Percentiles rank a stretch among this genome's conserved stretches.
phyloP scores from a whole-genome alignment of 2,329 filamentous ascomycete genomes.

The Colletotrichum tabaci region DNA sequence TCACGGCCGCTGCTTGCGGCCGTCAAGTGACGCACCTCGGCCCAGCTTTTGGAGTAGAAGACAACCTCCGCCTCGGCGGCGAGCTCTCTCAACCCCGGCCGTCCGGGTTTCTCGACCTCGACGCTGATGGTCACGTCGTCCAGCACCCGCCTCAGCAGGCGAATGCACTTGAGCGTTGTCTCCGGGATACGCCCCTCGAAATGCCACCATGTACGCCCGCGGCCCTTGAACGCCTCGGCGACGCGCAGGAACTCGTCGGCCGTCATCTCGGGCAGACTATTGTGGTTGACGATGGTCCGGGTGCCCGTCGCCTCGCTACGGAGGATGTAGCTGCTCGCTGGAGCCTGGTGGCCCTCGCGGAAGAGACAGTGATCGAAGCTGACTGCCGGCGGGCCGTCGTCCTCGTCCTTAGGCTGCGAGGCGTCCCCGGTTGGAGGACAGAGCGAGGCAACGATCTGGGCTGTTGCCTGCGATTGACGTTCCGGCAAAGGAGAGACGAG shows the following conservation, averaged over 20 bases:
- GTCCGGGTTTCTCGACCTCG: conserved; percentile 79
- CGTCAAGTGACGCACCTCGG: conserved; percentile 65
- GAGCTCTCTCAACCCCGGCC: conserved; percentile 71
- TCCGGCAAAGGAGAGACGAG: conserved; percentile 70
- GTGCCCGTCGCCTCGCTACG: conserved; percentile 71
- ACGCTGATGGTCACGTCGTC: conserved; percentile 68
- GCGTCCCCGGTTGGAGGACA: conserved; percentile 50
- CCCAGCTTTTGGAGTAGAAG: conserved; percentile 82
- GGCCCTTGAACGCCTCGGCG: conserved; percentile 54
- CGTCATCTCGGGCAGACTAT: conserved; percentile 78
- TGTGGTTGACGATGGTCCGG: conserved; percentile 80
- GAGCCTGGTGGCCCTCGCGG: conserved; percentile 66
- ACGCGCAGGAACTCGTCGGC: conserved; percentile 69
- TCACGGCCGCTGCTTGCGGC: neutral
- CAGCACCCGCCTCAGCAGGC: conserved; percentile 60
- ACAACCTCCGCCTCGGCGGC: conserved; percentile 77
- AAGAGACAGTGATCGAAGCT: conserved; percentile 72
- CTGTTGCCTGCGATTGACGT: conserved; percentile 64
- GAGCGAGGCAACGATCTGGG: conserved; percentile 69
- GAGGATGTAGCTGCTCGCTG: conserved; percentile 80
- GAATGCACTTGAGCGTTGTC: conserved; percentile 72
- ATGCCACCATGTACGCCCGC: conserved; percentile 74
- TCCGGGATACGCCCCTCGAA: conserved; percentile 77
- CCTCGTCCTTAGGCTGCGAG: conserved; percentile 61
- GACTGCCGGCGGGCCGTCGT: conserved; percentile 51